Percentiles rank a stretch among this genome's conserved stretches.
Evolutionary conservation across 176 grass and related monocot species (phyloP).

Genomic region (Carex littledalei): DNA sequence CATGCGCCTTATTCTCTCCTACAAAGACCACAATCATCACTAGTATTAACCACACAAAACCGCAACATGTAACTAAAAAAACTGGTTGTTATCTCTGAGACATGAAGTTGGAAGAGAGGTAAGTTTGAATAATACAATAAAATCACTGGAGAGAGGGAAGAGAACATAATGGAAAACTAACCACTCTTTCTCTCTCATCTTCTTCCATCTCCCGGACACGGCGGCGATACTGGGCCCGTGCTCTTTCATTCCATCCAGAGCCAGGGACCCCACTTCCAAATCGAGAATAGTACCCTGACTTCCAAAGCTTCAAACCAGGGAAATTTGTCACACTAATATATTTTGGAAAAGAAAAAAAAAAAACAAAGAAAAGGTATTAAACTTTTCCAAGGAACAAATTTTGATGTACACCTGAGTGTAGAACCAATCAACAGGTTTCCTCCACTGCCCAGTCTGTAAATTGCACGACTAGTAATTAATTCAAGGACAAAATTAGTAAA

Average conservation of each 20-base stretch:
- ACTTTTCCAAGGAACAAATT: background rate
- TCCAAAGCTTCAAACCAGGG: conserved; percentile 42
- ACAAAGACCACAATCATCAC: conserved; percentile 32
- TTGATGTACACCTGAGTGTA: conserved; percentile 20
- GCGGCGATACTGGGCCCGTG: conserved; percentile 45
- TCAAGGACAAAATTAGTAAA: background rate
- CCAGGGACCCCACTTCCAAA: conserved; percentile 32
- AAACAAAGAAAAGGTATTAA: background rate
- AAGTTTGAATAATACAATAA: background rate
- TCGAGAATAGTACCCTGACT: conserved; percentile 36
- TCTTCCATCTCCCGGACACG: conserved; percentile 31
- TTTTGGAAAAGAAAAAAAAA: background rate
- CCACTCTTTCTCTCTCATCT: conserved; percentile 71
- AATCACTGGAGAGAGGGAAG: background rate
- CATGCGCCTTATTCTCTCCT: conserved; percentile 70
- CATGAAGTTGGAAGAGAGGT: background rate
- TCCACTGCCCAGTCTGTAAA: background rate
- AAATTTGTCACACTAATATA: background rate
- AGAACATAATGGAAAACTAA: conserved; percentile 28
- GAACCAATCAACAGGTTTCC: conserved; percentile 2
- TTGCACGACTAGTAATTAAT: background rate
- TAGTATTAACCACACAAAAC: background rate
- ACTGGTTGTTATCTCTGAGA: background rate
- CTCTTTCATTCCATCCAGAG: conserved; percentile 23
- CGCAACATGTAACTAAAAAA: background rate